Conservation (phyloP, 495 filamentous ascomycete species). For the Hypoxylon intermedium region DNA sequence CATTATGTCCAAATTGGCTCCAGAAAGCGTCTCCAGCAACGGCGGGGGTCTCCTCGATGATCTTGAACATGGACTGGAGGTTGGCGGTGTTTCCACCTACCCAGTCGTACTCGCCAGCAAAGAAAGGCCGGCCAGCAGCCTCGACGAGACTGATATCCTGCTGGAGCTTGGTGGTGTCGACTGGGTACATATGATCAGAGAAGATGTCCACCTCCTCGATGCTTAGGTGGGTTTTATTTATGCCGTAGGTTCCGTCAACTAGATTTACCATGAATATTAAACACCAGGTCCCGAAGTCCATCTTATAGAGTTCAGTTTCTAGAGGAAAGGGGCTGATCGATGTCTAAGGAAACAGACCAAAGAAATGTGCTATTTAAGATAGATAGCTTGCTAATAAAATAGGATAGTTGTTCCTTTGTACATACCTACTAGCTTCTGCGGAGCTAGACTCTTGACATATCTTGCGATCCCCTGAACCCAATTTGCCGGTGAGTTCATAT, state of each 20-base stretch:
- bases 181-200: slow-evolving; percentile 62
- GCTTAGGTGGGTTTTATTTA: slow-evolving; percentile 57
- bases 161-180: slow-evolving; percentile 52
- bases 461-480: slow-evolving; percentile 59
- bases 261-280: too few relatives aligned
- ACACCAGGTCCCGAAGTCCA: too few relatives aligned
- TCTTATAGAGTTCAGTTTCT: too few relatives aligned
- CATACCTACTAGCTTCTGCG: slow-evolving; percentile 53
- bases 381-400: too few relatives aligned
- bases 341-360: too few relatives aligned
- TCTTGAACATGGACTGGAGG: slow-evolving; percentile 52
- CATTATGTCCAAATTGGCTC: slow-evolving; percentile 61
- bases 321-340: too few relatives aligned
- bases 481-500: slow-evolving; percentile 55
- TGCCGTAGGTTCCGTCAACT: slow-evolving; percentile 63
- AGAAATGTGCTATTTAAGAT: too few relatives aligned
- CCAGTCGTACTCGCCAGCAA: slow-evolving; percentile 63
- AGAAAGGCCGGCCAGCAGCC: slow-evolving; percentile 53
- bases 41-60: slow-evolving; percentile 51
- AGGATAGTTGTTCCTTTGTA: too few relatives aligned
- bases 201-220: slow-evolving; percentile 60
- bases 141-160: slow-evolving; percentile 51
- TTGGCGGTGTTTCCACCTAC: slow-evolving; percentile 44
- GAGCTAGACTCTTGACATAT: slow-evolving; percentile 58
- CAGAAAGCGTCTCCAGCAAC: slow-evolving; percentile 58